Conservation (phyloP, 768 basidiomycete genomes). For the Suillus fuscotomentosus region DNA sequence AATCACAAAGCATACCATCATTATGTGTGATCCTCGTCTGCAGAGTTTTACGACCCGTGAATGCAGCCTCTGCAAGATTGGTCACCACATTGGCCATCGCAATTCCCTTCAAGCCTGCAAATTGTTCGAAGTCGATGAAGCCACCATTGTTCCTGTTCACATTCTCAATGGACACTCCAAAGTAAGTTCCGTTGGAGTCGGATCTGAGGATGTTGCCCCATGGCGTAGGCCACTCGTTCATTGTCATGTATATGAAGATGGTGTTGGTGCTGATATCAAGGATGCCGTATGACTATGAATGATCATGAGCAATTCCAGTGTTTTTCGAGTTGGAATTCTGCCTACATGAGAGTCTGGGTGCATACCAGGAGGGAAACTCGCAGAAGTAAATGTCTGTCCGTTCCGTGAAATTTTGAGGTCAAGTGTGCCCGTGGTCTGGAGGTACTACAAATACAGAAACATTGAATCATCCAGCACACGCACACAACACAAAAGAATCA, state of each 20-base stretch:
- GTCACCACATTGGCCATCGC: conserved; percentile 89
- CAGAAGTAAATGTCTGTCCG: conserved; percentile 79
- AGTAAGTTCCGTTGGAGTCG: conserved; percentile 98
- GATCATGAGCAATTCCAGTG: background rate
- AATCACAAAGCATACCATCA: conserved; percentile 61
- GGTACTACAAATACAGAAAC: conserved; percentile 37
- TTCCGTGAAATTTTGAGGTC: conserved; percentile 92
- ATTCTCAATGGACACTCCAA: conserved; percentile 78
- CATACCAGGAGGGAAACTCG: conserved; percentile 89
- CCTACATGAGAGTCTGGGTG: conserved; percentile 85
- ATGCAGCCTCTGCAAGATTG: conserved; percentile 71
- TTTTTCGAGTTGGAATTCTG: conserved; percentile 7
- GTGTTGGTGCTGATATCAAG: conserved; percentile 91
- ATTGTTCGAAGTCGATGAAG: conserved; percentile 97
- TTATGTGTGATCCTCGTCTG: conserved; percentile 94
- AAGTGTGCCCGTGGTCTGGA: conserved; percentile 55
- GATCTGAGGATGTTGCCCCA: conserved; percentile 96
- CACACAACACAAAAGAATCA: background rate
- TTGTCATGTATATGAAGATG: conserved; percentile 95
- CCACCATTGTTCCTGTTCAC: conserved; percentile 87
- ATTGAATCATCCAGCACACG: conserved; percentile 13
- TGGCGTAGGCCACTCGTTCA: conserved; percentile 68
- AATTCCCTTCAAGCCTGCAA: conserved; percentile 93
- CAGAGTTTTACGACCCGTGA: conserved; percentile 73
- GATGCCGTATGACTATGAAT: conserved; percentile 78